These are phyloP conservation scores for Amphirosellinia nigrospora DNA, from an alignment of 495 filamentous ascomycete species.

Conservation along the genomic window DNA sequence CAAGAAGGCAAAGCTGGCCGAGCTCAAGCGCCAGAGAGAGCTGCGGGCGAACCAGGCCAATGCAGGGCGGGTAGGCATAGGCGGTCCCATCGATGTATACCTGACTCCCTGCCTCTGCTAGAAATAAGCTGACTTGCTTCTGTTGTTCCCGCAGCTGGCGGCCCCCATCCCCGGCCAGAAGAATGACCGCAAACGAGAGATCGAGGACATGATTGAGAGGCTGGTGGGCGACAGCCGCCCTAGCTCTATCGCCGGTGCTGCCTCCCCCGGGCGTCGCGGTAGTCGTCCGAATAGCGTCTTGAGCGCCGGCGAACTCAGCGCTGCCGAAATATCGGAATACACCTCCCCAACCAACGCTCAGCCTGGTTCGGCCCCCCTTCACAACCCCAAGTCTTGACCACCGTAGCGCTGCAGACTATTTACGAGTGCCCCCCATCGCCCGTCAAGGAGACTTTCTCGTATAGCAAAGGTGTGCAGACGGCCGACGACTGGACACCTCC, in stretches of 20 bases:
- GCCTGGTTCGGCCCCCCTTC: conserved; percentile 29
- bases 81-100: conserved; percentile 57
- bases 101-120: conserved; percentile 12
- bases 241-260: conserved; percentile 69
- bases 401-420: conserved; percentile 71
- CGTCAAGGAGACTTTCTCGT: conserved; percentile 81
- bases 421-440: conserved; percentile 77
- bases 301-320: conserved; percentile 75
- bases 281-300: conserved; percentile 86
- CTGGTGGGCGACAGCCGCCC: conserved; percentile 80
- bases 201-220: conserved; percentile 81
- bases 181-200: conserved; percentile 71
- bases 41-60: conserved; percentile 75
- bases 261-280: conserved; percentile 67
- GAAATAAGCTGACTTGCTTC: conserved; percentile 32
- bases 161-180: conserved; percentile 72
- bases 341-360: conserved; percentile 47
- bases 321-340: conserved; percentile 68
- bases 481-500: conserved; percentile 68
- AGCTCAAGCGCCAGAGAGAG: conserved; percentile 91
- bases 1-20: conserved; percentile 92
- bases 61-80: conserved; percentile 65
- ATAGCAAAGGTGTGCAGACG: conserved; percentile 96
- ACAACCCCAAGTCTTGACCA: conserved; percentile 56
- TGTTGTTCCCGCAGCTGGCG: conserved; percentile 58